phyloP scores from a whole-genome alignment of 2,329 filamentous ascomycete genomes.

The Calonectria hawksworthii region DNA sequence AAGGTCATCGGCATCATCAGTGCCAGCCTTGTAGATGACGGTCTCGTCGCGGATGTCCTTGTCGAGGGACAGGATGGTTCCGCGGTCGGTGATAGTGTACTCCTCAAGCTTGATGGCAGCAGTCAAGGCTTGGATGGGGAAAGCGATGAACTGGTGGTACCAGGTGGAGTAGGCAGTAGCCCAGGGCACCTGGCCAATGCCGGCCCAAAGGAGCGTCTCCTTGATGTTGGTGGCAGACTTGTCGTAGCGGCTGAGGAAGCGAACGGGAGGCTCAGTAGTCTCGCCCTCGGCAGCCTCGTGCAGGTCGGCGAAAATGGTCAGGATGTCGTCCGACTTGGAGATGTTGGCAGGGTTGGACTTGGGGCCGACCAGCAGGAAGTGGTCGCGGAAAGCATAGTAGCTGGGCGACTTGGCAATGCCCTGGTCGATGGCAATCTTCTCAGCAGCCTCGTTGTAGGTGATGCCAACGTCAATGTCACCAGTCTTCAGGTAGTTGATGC shows the following conservation, averaged over 20 bases:
- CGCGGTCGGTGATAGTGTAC: slow-evolving; percentile 62
- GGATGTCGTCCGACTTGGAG: slow-evolving; percentile 46
- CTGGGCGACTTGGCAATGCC: slow-evolving; percentile 50
- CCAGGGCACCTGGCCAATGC: slow-evolving; percentile 62
- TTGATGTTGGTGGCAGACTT: slow-evolving; percentile 65
- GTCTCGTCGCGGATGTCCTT: slow-evolving; percentile 49
- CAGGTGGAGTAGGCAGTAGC: slow-evolving; percentile 58
- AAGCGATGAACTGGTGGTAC: slow-evolving; percentile 62
- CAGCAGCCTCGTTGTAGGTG: slow-evolving; percentile 59
- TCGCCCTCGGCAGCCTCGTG: slow-evolving; percentile 51
- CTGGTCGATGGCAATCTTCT: slow-evolving; percentile 58
- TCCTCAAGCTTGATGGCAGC: slow-evolving; percentile 57
- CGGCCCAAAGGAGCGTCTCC: slow-evolving; percentile 60
- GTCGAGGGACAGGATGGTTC: slow-evolving; percentile 58
- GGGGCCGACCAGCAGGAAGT: slow-evolving; percentile 60
- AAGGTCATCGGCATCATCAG: slow-evolving; percentile 52
- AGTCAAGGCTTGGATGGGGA: slow-evolving; percentile 60
- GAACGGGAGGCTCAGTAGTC: slow-evolving; percentile 49
- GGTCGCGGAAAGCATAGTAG: slow-evolving; percentile 60
- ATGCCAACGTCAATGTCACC: slow-evolving; percentile 59
- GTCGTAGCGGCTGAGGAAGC: slow-evolving; percentile 61
- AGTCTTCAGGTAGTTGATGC: slow-evolving; percentile 58
- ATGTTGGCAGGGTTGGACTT: slow-evolving; percentile 50
- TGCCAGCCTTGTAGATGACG: slow-evolving; percentile 53
- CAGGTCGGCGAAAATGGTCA: slow-evolving; percentile 52